These are phyloP conservation scores for Brettanomyces naardenensis DNA, from an alignment of 805 yeast species.

Conservation along the genomic window DNA sequence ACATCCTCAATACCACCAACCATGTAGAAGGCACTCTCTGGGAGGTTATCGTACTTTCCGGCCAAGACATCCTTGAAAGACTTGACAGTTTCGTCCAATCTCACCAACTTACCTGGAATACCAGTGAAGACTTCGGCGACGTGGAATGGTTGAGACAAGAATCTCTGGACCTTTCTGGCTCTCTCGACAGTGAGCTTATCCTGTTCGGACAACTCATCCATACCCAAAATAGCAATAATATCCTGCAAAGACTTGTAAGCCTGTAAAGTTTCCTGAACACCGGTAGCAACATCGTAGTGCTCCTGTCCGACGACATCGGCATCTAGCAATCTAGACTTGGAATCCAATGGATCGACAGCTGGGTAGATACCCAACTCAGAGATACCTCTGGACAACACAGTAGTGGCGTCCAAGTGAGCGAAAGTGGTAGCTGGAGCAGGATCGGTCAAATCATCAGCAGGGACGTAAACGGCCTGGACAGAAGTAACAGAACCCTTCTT, in stretches of 20 bases:
- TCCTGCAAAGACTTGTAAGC: slow-evolving; percentile 99
- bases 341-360: slow-evolving; percentile 99
- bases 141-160: slow-evolving; percentile 99
- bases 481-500: slow-evolving; percentile 99
- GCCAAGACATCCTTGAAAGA: slow-evolving; percentile 96
- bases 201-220: slow-evolving; percentile 98
- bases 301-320: slow-evolving; percentile 97
- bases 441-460: slow-evolving; percentile 99
- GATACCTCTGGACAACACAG: slow-evolving; percentile 99
- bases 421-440: slow-evolving; percentile 99
- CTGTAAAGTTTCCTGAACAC: slow-evolving; percentile 97
- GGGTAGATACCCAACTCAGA: slow-evolving; percentile 99
- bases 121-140: slow-evolving; percentile 99
- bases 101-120: slow-evolving; percentile 95
- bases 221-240: slow-evolving; percentile 99
- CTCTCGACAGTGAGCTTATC: slow-evolving; percentile 99
- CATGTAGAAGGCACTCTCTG: slow-evolving; percentile 99
- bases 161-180: slow-evolving; percentile 99
- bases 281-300: slow-evolving; percentile 92
- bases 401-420: slow-evolving; percentile 99
- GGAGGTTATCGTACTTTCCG: slow-evolving; percentile 98
- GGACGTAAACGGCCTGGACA: slow-evolving; percentile 99
- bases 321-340: slow-evolving; percentile 97
- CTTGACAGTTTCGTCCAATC: slow-evolving; percentile 88
- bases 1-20: slow-evolving; percentile 99